Conservation (phyloP, 2,329 filamentous ascomycete species). For the Aspergillus aculeatinus region DNA sequence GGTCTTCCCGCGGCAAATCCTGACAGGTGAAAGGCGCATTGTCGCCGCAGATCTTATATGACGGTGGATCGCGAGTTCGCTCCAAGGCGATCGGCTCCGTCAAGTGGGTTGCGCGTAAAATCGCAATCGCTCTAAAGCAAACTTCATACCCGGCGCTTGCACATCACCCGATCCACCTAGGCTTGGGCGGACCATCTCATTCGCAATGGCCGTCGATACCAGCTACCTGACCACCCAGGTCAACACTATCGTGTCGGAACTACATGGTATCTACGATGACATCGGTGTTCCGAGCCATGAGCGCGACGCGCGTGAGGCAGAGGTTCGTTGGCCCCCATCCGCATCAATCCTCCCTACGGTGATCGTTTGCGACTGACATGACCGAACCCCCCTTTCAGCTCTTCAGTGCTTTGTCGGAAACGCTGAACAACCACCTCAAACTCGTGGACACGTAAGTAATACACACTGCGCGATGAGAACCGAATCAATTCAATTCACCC, state of each 20-base stretch:
- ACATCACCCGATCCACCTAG: slow-evolving; percentile 6
- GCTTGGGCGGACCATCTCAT: slow-evolving; percentile 9
- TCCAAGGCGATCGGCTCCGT: background rate
- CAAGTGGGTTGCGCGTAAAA: background rate
- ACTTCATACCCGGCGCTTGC: background rate
- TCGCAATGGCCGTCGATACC: slow-evolving; percentile 69
- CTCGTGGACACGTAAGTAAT: slow-evolving; percentile 66
- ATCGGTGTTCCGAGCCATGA: slow-evolving; percentile 95
- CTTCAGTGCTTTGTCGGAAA: slow-evolving; percentile 87
- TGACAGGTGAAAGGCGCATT: slow-evolving; percentile 8
- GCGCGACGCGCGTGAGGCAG: slow-evolving; percentile 81
- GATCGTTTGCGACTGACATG: slow-evolving; percentile 17
- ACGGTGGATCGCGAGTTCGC: slow-evolving; percentile 4
- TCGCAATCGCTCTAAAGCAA: slow-evolving; percentile 1
- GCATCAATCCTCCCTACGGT: background rate
- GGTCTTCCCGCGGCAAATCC: background rate
- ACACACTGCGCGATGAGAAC: background rate
- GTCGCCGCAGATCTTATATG: slow-evolving; percentile 9
- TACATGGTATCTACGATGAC: slow-evolving; percentile 94
- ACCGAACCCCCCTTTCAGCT: slow-evolving; percentile 55
- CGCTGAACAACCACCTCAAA: slow-evolving; percentile 84
- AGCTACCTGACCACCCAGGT: slow-evolving; percentile 94
- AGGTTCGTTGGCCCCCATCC: slow-evolving; percentile 58
- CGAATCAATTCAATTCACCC: background rate
- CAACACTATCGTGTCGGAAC: slow-evolving; percentile 85